These are phyloP conservation scores for Daldinia sp. DNA, from an alignment of 2,329 filamentous ascomycete genomes.

Conservation along the genomic window DNA sequence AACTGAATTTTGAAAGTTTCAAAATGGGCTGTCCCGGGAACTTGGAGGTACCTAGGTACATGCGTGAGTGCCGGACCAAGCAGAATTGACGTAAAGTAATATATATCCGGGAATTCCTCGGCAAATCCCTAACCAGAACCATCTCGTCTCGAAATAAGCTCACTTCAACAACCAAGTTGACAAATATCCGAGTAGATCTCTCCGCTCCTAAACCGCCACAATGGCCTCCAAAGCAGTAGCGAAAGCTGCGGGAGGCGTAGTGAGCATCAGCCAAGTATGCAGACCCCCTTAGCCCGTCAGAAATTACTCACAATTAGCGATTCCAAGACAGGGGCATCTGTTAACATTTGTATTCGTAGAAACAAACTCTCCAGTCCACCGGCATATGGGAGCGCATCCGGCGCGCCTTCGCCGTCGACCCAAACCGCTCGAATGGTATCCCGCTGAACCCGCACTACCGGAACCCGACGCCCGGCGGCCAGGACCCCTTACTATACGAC, in stretches of 20 bases:
- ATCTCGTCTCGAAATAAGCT: slow-evolving; percentile 33
- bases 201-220: slow-evolving; percentile 46
- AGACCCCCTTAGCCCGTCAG: not conserved
- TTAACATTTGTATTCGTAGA: slow-evolving; percentile 60
- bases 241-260: slow-evolving; percentile 62
- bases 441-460: slow-evolving; percentile 94
- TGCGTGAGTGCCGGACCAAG: slow-evolving; percentile 13
- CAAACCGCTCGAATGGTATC: slow-evolving; percentile 88
- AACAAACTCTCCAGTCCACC: slow-evolving; percentile 92
- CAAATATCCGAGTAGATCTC: slow-evolving; percentile 31
- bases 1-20: not conserved
- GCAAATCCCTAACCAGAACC: slow-evolving; percentile 31
- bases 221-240: slow-evolving; percentile 70
- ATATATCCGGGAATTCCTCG: slow-evolving; percentile 33
- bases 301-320: not conserved
- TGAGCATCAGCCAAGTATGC: slow-evolving; percentile 67
- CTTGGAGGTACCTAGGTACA: slow-evolving; percentile 3
- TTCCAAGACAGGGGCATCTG: not conserved
- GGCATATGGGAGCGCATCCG: slow-evolving; percentile 90
- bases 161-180: slow-evolving; percentile 35
- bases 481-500: slow-evolving; percentile 76
- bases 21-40: not conserved
- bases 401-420: slow-evolving; percentile 79
- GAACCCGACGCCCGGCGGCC: slow-evolving; percentile 79
- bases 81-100: slow-evolving; percentile 33